A percentile compares a stretch with the other conserved stretches of the same genome.
These are phyloP conservation scores for Naganishia antarctica DNA, from an alignment of 768 basidiomycete species.

Conservation along the genomic window DNA sequence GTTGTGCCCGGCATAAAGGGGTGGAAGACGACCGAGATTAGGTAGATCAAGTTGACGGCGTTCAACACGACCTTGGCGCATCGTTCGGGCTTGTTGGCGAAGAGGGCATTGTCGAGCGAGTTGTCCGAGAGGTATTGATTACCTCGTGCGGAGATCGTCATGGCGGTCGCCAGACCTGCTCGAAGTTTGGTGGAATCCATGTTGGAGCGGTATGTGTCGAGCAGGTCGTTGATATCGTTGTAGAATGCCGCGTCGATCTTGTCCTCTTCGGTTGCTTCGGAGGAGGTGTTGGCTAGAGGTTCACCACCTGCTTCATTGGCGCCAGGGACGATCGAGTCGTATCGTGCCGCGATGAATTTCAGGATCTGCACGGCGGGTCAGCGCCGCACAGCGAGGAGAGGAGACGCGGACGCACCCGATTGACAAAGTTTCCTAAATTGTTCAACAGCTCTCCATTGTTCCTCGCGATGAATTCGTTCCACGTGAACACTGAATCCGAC, in stretches of 20 bases:
- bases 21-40: conserved; percentile 74
- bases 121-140: conserved; percentile 93
- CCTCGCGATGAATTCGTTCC: conserved; percentile 85
- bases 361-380: conserved; percentile 51
- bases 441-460: conserved; percentile 92
- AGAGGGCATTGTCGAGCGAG: conserved; percentile 81
- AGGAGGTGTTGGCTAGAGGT: conserved; percentile 51
- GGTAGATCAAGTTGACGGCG: conserved; percentile 87
- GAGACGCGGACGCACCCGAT: conserved; percentile 56
- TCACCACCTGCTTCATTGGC: conserved; percentile 68
- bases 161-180: conserved; percentile 76
- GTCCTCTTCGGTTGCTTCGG: conserved; percentile 9
- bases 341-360: conserved; percentile 87
- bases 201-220: conserved; percentile 73
- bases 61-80: conserved; percentile 86
- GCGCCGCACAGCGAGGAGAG: neutral
- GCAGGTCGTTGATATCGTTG: conserved; percentile 67
- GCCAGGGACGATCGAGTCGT: conserved; percentile 72
- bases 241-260: conserved; percentile 62
- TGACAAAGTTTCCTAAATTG: conserved; percentile 98
- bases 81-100: conserved; percentile 71
- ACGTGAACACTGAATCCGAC: conserved; percentile 91
- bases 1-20: conserved; percentile 96
- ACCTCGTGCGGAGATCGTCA: conserved; percentile 80
- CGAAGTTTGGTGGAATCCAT: conserved; percentile 92